Evolutionary conservation across 257 asterid genomes (phyloP).

Genomic region (Solanum piurae): DNA sequence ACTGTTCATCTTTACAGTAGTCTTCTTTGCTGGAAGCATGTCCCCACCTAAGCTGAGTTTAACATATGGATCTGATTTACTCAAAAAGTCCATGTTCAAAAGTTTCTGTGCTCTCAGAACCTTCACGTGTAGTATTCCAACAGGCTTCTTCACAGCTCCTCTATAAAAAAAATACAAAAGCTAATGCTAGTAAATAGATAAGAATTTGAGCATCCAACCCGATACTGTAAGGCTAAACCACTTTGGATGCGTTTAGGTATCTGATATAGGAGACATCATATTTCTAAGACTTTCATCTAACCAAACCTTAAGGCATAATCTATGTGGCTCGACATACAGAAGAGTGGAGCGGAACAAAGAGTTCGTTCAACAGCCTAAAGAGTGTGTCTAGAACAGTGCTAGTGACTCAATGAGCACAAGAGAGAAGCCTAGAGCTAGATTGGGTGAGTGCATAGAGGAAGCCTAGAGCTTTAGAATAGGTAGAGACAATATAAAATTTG

Average conservation of each 20-base stretch:
- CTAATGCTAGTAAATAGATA: not conserved
- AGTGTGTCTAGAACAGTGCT: not conserved
- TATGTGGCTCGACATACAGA: not conserved
- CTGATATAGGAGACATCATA: not conserved
- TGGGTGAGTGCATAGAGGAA: not conserved
- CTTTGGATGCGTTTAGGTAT: not conserved
- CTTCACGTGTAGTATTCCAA: constrained; percentile 74
- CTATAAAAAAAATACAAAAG: constrained; percentile 10
- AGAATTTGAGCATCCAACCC: not conserved
- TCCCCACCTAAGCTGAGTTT: constrained; percentile 64
- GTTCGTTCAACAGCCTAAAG: not conserved
- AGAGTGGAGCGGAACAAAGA: not conserved
- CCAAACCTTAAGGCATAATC: not conserved
- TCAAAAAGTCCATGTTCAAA: constrained; percentile 50
- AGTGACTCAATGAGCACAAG: not conserved
- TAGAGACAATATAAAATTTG: not conserved
- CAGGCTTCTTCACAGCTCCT: constrained; percentile 70
- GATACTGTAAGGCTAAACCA: not conserved
- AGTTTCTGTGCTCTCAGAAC: constrained; percentile 56
- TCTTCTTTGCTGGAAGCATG: constrained; percentile 43
- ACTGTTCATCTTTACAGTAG: constrained; percentile 60
- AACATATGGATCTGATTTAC: constrained; percentile 77
- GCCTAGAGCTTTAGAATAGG: not conserved
- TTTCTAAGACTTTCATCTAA: not conserved
- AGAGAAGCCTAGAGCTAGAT: not conserved